Conservation (phyloP, 2,329 filamentous ascomycete species). For the Sodiomyces alkalinus region DNA sequence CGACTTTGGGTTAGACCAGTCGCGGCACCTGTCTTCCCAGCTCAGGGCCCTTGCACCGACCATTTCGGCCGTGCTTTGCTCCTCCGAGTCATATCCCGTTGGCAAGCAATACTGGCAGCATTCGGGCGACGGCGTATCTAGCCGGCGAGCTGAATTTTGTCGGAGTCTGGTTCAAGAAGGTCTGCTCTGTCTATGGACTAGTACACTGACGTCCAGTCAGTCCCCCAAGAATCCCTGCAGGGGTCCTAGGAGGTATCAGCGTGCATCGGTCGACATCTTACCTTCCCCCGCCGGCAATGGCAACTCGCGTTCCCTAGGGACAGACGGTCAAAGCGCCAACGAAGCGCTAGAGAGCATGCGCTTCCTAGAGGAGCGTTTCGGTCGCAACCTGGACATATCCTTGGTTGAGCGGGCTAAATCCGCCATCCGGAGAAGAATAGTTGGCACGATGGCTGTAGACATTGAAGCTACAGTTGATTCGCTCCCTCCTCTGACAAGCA, state of each 20-base stretch:
- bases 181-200: constrained; percentile 29
- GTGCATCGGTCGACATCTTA: constrained; percentile 25
- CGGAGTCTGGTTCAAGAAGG: constrained; percentile 58
- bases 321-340: constrained; percentile 11
- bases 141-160: constrained; percentile 81
- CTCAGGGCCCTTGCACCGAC: constrained; percentile 41
- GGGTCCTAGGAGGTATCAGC: constrained; percentile 71
- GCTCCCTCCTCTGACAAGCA: constrained; percentile 30
- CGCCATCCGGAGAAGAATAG: constrained; percentile 76
- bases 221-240: constrained; percentile 39
- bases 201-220: no score
- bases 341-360: constrained; percentile 51
- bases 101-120: constrained; percentile 99
- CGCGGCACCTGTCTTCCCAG: constrained; percentile 32
- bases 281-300: constrained; percentile 10
- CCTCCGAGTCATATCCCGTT: constrained; percentile 47
- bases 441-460: constrained; percentile 65
- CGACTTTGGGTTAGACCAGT: constrained; percentile 47
- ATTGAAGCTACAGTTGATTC: constrained; percentile 44
- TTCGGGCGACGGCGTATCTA: constrained; percentile 82
- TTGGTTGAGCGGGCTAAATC: constrained; percentile 70
- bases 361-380: constrained; percentile 90
- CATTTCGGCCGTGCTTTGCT: constrained; percentile 58
- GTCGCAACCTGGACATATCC: constrained; percentile 70
- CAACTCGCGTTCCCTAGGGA: constrained; percentile 8